Percentiles rank a stretch among this genome's conserved stretches.
Conservation (phyloP, 768 basidiomycete genomes). For the Suillus plorans region DNA sequence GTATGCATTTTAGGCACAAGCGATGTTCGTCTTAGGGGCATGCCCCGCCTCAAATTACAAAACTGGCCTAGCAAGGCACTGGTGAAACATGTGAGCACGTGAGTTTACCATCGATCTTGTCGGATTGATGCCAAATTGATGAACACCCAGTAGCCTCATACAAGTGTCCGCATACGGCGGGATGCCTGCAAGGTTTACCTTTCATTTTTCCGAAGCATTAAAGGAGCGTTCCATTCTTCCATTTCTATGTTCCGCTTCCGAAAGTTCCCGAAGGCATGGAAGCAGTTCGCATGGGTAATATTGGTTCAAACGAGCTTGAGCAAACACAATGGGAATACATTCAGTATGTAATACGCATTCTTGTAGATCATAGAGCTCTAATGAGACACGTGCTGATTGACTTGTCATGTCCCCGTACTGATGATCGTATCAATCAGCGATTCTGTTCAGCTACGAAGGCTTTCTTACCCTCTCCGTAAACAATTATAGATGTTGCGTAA, state of each 20-base stretch:
- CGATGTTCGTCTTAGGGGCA: neutral
- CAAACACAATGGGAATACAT: neutral
- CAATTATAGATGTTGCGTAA: neutral
- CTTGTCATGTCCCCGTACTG: neutral
- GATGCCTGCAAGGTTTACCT: neutral
- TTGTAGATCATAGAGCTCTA: neutral
- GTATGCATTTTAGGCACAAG: neutral
- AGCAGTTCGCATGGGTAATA: neutral
- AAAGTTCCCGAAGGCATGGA: neutral
- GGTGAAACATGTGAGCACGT: neutral
- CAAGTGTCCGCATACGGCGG: neutral
- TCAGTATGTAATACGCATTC: slow-evolving; percentile 5
- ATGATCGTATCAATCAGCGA: neutral
- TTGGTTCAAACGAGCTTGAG: neutral
- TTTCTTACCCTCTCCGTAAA: neutral
- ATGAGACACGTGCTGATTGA: neutral
- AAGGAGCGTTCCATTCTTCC: neutral
- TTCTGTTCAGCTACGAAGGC: neutral
- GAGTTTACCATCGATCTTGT: neutral
- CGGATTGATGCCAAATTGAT: neutral
- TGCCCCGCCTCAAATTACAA: neutral
- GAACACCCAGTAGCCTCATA: neutral
- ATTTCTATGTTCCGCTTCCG: neutral
- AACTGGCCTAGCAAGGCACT: neutral
- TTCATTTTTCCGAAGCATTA: neutral